These are phyloP conservation scores for Chlamydomonas asymmetrica DNA, from an alignment of 139 green algal genomes.

Conservation along the genomic window DNA sequence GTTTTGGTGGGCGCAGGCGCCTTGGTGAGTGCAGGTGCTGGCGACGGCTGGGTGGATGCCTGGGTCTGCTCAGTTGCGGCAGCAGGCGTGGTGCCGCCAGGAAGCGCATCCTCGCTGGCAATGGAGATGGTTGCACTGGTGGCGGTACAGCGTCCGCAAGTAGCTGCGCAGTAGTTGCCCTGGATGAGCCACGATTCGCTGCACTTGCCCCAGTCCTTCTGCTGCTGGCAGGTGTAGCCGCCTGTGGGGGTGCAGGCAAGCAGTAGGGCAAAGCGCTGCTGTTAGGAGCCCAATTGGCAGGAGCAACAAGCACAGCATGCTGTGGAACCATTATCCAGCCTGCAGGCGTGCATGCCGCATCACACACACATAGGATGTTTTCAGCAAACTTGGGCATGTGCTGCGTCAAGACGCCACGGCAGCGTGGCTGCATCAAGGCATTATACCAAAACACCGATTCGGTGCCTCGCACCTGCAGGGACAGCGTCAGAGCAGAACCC, in stretches of 20 bases:
- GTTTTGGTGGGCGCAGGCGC: background rate
- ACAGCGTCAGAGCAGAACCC: too few relatives aligned
- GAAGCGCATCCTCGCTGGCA: background rate
- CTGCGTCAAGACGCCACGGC: too few relatives aligned
- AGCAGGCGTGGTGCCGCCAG: background rate
- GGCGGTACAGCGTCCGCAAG: constrained; percentile 30
- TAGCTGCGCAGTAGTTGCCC: constrained; percentile 24
- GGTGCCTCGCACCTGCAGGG: too few relatives aligned
- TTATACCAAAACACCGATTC: too few relatives aligned
- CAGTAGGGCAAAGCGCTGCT: background rate
- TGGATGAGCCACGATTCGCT: constrained; percentile 21
- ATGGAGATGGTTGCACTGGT: background rate
- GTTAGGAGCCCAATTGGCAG: background rate
- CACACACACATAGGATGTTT: background rate
- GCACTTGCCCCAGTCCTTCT: constrained; percentile 39
- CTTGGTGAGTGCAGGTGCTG: background rate
- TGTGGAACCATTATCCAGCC: background rate
- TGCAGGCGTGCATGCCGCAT: background rate
- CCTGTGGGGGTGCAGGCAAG: too few relatives aligned
- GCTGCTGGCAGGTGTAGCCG: constrained; percentile 37
- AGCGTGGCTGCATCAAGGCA: too few relatives aligned
- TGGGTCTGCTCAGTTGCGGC: background rate
- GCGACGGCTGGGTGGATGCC: background rate
- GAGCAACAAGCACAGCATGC: background rate
- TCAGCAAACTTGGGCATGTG: too few relatives aligned